A percentile compares a stretch with the other conserved stretches of the same genome.
Conservation (phyloP, 1,139 yeast genomes). For the Kazachstania sp. region DNA sequence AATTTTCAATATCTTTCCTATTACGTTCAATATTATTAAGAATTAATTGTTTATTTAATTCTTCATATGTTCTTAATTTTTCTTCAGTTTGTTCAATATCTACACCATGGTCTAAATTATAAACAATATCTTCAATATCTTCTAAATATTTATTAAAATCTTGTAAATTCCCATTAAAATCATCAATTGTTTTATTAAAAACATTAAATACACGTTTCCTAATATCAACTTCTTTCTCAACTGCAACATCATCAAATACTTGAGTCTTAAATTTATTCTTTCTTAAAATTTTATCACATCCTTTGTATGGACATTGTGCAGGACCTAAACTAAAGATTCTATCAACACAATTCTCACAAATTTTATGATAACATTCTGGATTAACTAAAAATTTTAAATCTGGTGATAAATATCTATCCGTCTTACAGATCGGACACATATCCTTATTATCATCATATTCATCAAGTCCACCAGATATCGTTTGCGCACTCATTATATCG, state of each 20-base stretch:
- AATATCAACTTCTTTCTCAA: slow-evolving; percentile 88
- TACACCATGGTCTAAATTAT: slow-evolving; percentile 61
- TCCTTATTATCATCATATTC: slow-evolving; percentile 40
- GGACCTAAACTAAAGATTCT: slow-evolving; percentile 91
- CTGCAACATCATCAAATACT: slow-evolving; percentile 78
- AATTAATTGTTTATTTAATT: slow-evolving; percentile 66
- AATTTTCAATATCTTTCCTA: slow-evolving; percentile 56
- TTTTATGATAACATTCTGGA: slow-evolving; percentile 96
- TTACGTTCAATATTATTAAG: slow-evolving; percentile 64
- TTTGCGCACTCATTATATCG: slow-evolving; percentile 1
- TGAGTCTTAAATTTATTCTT: slow-evolving; percentile 88
- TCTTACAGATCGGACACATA: slow-evolving; percentile 96
- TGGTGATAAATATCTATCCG: slow-evolving; percentile 89
- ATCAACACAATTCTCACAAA: slow-evolving; percentile 94
- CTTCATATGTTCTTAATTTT: slow-evolving; percentile 62
- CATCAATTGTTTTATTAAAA: slow-evolving; percentile 73
- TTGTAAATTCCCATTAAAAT: slow-evolving; percentile 49
- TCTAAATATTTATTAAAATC: slow-evolving; percentile 75
- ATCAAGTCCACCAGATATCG: slow-evolving; percentile 6
- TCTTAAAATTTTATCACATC: slow-evolving; percentile 78
- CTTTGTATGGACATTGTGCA: slow-evolving; percentile 91
- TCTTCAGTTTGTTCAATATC: slow-evolving; percentile 68
- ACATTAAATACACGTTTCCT: slow-evolving; percentile 69
- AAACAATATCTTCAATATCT: slow-evolving; percentile 71
- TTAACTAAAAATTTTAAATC: slow-evolving; percentile 87